Evolutionary conservation across 1,284 basidiomycete genomes (phyloP).

Genomic region (Austroboletus novae-zelandiae): DNA sequence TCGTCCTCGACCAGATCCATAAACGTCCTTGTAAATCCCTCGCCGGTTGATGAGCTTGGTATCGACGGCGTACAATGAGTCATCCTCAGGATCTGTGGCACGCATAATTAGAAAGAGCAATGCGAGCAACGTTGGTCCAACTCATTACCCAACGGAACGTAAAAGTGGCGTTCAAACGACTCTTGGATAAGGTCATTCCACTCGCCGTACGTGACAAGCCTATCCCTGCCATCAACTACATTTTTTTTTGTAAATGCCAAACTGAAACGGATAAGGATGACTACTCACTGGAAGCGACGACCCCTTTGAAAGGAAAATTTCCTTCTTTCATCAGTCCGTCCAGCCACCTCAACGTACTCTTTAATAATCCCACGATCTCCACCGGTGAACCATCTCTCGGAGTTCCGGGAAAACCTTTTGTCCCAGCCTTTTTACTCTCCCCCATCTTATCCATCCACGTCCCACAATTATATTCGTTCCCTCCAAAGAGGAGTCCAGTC

Average conservation of each 20-base stretch:
- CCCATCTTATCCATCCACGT: conserved; percentile 99
- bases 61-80: conserved; percentile 72
- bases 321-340: conserved; percentile 62
- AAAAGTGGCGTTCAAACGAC: conserved; percentile 90
- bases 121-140: neutral
- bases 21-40: conserved; percentile 98
- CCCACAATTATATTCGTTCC: conserved; percentile 81
- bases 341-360: conserved; percentile 92
- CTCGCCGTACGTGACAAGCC: conserved; percentile 82
- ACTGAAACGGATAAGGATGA: neutral
- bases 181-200: conserved; percentile 85
- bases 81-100: conserved; percentile 63
- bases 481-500: conserved; percentile 89
- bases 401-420: conserved; percentile 91
- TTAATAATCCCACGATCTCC: conserved; percentile 92
- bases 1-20: conserved; percentile 80
- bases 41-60: conserved; percentile 79
- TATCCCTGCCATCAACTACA: conserved; percentile 70
- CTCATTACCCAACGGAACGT: conserved; percentile 74
- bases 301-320: conserved; percentile 89
- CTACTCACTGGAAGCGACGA: conserved; percentile 73
- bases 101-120: conserved; percentile 3
- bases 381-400: conserved; percentile 95
- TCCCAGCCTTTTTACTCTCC: conserved; percentile 86
- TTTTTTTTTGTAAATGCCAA: conserved; percentile 7